These are phyloP conservation scores for Vitis hybrid DNA, from an alignment of 177 flowering plant species.

Conservation along the genomic window DNA sequence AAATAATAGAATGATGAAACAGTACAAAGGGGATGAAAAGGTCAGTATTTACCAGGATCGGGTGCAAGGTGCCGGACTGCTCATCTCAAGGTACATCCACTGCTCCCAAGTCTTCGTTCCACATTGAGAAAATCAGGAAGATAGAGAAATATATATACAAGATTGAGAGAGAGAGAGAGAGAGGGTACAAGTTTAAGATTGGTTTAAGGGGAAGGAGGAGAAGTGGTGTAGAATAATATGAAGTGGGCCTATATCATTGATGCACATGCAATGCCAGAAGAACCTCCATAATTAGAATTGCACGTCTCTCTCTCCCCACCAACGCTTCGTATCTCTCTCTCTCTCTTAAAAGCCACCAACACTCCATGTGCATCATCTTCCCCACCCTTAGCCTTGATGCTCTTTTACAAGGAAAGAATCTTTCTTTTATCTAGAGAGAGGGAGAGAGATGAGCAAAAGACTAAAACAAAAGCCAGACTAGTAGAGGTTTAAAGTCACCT, in stretches of 20 bases:
- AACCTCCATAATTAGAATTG: slow-evolving; percentile 56
- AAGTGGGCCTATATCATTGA: slow-evolving; percentile 46
- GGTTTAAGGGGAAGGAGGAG: background rate
- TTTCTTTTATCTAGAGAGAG: background rate
- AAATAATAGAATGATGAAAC: background rate
- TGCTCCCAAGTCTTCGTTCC: slow-evolving; percentile 1
- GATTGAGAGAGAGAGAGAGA: background rate
- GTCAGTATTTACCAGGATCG: slow-evolving; percentile 52
- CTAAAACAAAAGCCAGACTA: slow-evolving; percentile 14
- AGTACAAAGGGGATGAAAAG: background rate
- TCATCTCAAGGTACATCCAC: slow-evolving; percentile 27
- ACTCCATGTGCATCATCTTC: no score
- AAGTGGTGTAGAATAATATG: slow-evolving; percentile 29
- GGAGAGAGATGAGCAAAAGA: slow-evolving; percentile 8
- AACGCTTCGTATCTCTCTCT: slow-evolving; percentile 20
- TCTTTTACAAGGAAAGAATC: no score
- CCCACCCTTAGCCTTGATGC: no score
- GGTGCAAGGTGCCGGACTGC: slow-evolving; percentile 39
- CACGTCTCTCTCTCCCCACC: slow-evolving; percentile 26
- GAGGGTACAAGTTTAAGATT: background rate
- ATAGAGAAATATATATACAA: background rate
- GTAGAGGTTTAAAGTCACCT: slow-evolving; percentile 2
- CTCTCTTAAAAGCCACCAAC: background rate
- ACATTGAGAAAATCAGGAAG: slow-evolving; percentile 2
- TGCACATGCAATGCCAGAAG: slow-evolving; percentile 73